Base-by-base conservation (phyloP, 129 eudicot genomes). In the Smallanthus sonchifolius region DNA sequence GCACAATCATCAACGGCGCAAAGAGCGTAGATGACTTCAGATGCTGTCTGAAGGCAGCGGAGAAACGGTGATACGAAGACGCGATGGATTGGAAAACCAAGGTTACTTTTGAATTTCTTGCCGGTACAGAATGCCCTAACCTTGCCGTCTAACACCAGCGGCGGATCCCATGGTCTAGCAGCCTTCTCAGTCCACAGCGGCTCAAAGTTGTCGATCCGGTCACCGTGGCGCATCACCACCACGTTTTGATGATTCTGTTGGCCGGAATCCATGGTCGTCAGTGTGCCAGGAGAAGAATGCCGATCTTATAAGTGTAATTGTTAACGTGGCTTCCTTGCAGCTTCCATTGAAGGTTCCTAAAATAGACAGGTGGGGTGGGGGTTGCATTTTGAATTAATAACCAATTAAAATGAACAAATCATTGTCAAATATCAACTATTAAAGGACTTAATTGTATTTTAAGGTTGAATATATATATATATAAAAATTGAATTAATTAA, bases 141-240 rank as follows among this genome's bases (percentile, higher is more conserved):
- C 16, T 78, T 77, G 6, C 98, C 98, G 20, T 73, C 89, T 5
- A 81, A 81, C 0, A 71, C 71, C 34, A 92, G 82, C 7, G 96
- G 95, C 2, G 98, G 98, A 83, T 92, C 96, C 98, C 98, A 92
- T 10, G 87, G 89, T 24, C 96, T 70, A 7, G 62, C 73, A 8
- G 95, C 92, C 6, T 79, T 82, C 2, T 67, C 68, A 15, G 84
- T 79, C 98, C 98, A 92, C 2, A 72, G 54, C 6, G 86, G 88
- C 34, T 84, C 96, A 75, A 84, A 73, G 87, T 92, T 86, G 87
- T 92, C 98, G 11, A 83, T 71, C 61, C 98, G 84, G 60, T 92
- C 98, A 6, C 96, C 98, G 74, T 92, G 98, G 65, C 96, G 86
- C 90, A 90, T 83, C 0, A 90, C 92, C 83, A 90, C 75, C 65